Percentiles rank a stretch among this genome's conserved stretches.
Conservation (phyloP, 768 basidiomycete species). For the Hydnum rufescens region DNA sequence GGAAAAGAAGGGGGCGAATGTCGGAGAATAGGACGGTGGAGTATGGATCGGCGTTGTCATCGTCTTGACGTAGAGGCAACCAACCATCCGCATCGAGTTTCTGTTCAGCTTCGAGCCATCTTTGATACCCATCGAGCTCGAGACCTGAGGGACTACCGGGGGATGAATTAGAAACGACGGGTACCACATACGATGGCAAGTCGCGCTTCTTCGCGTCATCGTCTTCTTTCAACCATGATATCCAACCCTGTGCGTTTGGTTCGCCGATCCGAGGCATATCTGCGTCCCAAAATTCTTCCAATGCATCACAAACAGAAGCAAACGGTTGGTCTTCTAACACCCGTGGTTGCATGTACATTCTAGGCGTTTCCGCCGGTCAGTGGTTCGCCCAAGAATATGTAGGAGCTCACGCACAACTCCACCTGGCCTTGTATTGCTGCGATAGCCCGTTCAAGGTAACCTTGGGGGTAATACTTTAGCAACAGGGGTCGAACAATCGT, state of each 20-base stretch:
- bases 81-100: constrained; percentile 24
- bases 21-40: constrained; percentile 54
- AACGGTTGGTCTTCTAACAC: constrained; percentile 26
- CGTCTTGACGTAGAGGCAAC: constrained; percentile 35
- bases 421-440: constrained; percentile 71
- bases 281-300: constrained; percentile 75
- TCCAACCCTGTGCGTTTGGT: constrained; percentile 44
- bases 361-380: too few relatives aligned
- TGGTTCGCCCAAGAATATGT: background rate
- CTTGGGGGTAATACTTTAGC: constrained; percentile 20
- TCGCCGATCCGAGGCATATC: constrained; percentile 65
- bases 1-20: constrained; percentile 32
- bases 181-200: background rate
- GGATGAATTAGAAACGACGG: background rate
- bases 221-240: constrained; percentile 27
- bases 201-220: background rate
- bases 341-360: constrained; percentile 38
- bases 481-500: constrained; percentile 3
- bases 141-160: background rate
- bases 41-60: constrained; percentile 47
- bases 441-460: constrained; percentile 50
- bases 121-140: constrained; percentile 36
- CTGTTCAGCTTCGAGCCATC: constrained; percentile 45
- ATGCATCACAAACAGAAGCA: constrained; percentile 29
- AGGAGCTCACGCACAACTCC: constrained; percentile 38